Evolutionary conservation across 257 asterid species (phyloP), one percentile per base, ranked within the genome.

Genomic region (Prunella vulgaris): DNA sequence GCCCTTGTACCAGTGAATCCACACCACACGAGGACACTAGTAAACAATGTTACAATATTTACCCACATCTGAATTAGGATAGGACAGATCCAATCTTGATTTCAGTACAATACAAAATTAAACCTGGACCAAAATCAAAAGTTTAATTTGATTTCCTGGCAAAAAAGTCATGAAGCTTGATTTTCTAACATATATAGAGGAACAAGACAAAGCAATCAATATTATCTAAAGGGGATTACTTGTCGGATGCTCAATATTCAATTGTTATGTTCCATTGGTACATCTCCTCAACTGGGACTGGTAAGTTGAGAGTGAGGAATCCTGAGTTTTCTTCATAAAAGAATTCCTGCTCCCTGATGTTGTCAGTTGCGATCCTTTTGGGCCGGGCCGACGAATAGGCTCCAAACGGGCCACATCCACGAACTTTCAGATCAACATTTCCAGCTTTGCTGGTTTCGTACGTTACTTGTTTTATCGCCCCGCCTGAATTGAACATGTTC

Each of bases 401-500:
- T 24, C 95, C 97, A 35, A 91, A 85, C 4, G 18, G 18, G 14
- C 96, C 97, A 60, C 90, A 78, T 0, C 96, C 96, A 24, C 75
- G 83, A 57, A 81, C 83, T 42, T 76, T 78, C 61, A 88, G 33
- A 69, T 56, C 57, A 21, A 87, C 70, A 10, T 7, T 56, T 71
- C 86, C 90, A 10, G 72, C 53, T 59, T 79, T 64, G 14, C 64
- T 67, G 25, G 69, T 35, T 62, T 85, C 91, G 59, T 84, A 85
- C 18, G 76, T 66, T 13, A 88, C 70, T 18, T 64, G 85, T 77
- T 83, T 83, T 52, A 91, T 78, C 4, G 96, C 97, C 69, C 95
- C 96, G 7, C 97, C 96, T 1, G 96, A 88, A 44, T 91, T 88
- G 84, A 82, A 91, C 97, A 91, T 91, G 62, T 80, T 82, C 66